A percentile compares a stretch with the other conserved stretches of the same genome.
Conservation (phyloP, 768 basidiomycete species). For the Pleurotus ostreatus region DNA sequence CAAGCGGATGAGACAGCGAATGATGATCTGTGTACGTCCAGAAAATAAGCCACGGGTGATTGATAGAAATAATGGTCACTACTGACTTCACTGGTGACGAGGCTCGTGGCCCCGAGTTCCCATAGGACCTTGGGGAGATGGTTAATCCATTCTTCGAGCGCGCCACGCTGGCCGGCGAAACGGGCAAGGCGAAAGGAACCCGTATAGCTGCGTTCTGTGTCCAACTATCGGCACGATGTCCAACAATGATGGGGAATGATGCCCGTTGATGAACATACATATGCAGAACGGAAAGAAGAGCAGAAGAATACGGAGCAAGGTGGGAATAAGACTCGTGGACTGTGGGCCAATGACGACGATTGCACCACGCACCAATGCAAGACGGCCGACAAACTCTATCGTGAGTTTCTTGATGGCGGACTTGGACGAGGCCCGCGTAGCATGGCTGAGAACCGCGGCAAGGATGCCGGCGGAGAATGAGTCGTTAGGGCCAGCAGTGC, state of each 20-base stretch:
- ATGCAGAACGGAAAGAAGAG: not conserved
- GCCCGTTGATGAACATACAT: no score
- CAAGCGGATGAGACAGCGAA: slow-evolving; percentile 60
- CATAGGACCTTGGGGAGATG: slow-evolving; percentile 81
- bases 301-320: not conserved
- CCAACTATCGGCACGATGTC: slow-evolving; percentile 41
- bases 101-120: slow-evolving; percentile 68
- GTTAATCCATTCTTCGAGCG: slow-evolving; percentile 62
- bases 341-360: not conserved
- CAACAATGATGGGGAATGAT: not conserved
- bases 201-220: slow-evolving; percentile 47
- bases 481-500: slow-evolving; percentile 19
- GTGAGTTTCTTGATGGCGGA: slow-evolving; percentile 64
- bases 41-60: slow-evolving; percentile 9
- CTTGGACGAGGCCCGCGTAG: slow-evolving; percentile 50
- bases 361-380: slow-evolving; percentile 55
- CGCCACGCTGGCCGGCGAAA: slow-evolving; percentile 21
- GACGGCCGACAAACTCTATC: slow-evolving; percentile 69
- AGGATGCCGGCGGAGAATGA: slow-evolving; percentile 34
- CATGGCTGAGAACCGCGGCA: slow-evolving; percentile 62
- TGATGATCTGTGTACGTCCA: slow-evolving; percentile 37
- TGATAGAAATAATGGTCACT: not conserved
- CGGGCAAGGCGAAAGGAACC: slow-evolving; percentile 41
- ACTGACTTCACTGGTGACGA: slow-evolving; percentile 57
- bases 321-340: not conserved